phyloP scores from a whole-genome alignment of 2,329 filamentous ascomycete genomes.

The Ophioceras dolichostomum region DNA sequence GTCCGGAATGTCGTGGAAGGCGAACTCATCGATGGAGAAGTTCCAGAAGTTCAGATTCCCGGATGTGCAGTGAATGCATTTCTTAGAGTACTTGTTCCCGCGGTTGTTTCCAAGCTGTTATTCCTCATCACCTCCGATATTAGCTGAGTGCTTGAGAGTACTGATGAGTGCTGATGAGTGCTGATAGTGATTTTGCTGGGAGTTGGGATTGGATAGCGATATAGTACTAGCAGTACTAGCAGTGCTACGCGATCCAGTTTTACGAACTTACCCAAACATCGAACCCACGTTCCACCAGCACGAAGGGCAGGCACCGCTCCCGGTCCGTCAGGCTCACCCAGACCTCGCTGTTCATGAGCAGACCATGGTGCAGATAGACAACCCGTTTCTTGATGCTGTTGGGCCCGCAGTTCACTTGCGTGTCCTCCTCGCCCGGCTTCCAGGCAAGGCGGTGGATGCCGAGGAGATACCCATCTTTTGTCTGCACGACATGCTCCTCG shows the following conservation, averaged over 20 bases:
- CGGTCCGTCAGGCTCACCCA: conserved; percentile 90
- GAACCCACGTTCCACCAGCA: conserved; percentile 79
- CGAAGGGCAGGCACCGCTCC: conserved; percentile 76
- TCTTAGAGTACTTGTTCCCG: conserved; percentile 98
- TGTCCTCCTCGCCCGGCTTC: conserved; percentile 68
- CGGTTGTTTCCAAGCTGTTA: conserved; percentile 82
- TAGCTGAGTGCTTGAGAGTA: too few relatives aligned
- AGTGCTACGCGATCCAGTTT: background rate
- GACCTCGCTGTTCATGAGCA: conserved; percentile 98
- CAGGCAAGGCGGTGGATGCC: conserved; percentile 81
- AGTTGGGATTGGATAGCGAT: too few relatives aligned
- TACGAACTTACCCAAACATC: conserved; percentile 73
- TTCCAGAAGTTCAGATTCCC: conserved; percentile 79
- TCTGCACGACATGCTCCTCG: conserved; percentile 94
- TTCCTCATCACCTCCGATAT: background rate
- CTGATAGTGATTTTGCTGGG: too few relatives aligned
- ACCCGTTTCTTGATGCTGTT: conserved; percentile 67
- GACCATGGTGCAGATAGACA: conserved; percentile 86
- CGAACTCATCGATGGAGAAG: conserved; percentile 97
- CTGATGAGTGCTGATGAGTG: too few relatives aligned
- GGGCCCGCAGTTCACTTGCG: conserved; percentile 60
- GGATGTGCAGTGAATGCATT: conserved; percentile 66
- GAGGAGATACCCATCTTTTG: conserved; percentile 83
- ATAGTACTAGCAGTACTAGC: background rate
- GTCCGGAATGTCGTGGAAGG: conserved; percentile 93